Conservation (phyloP, 495 filamentous ascomycete species). For the Neurospora sp. region DNA sequence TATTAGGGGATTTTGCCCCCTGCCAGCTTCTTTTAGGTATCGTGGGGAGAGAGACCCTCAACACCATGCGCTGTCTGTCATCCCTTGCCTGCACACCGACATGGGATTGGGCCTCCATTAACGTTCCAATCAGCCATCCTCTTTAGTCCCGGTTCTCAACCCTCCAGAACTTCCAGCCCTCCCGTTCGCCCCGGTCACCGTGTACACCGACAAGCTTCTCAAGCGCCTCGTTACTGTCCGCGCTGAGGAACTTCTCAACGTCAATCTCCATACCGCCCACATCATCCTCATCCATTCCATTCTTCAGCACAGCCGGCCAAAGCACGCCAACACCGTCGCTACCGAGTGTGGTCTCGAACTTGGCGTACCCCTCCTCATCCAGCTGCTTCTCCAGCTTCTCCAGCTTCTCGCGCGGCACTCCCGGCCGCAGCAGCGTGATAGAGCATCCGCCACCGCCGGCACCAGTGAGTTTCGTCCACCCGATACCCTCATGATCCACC, state of each 20-base stretch:
- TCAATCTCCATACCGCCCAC: slow-evolving; percentile 86
- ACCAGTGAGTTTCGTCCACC: slow-evolving; percentile 95
- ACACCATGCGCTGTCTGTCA: not conserved
- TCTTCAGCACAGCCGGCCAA: slow-evolving; percentile 77
- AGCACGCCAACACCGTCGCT: slow-evolving; percentile 89
- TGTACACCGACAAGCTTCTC: slow-evolving; percentile 63
- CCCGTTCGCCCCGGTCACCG: slow-evolving; percentile 50
- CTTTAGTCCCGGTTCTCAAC: slow-evolving; percentile 29
- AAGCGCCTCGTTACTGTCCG: slow-evolving; percentile 68
- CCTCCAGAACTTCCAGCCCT: slow-evolving; percentile 95
- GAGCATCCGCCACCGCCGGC: slow-evolving; percentile 92
- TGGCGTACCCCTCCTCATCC: slow-evolving; percentile 64
- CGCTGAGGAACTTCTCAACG: slow-evolving; percentile 79
- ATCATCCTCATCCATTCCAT: slow-evolving; percentile 53
- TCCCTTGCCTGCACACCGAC: not conserved
- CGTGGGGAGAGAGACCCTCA: not conserved
- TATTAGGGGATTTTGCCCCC: not conserved
- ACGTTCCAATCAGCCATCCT: not conserved
- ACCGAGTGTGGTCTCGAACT: slow-evolving; percentile 79
- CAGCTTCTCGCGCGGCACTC: slow-evolving; percentile 36
- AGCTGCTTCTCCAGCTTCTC: slow-evolving; percentile 55
- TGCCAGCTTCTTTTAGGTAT: not conserved
- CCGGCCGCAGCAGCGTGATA: slow-evolving; percentile 75
- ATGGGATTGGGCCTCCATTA: not conserved
- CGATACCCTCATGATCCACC: slow-evolving; percentile 79